Evolutionary conservation across 176 grass and related monocot species (phyloP).

Genomic region (Oryza coarctata): DNA sequence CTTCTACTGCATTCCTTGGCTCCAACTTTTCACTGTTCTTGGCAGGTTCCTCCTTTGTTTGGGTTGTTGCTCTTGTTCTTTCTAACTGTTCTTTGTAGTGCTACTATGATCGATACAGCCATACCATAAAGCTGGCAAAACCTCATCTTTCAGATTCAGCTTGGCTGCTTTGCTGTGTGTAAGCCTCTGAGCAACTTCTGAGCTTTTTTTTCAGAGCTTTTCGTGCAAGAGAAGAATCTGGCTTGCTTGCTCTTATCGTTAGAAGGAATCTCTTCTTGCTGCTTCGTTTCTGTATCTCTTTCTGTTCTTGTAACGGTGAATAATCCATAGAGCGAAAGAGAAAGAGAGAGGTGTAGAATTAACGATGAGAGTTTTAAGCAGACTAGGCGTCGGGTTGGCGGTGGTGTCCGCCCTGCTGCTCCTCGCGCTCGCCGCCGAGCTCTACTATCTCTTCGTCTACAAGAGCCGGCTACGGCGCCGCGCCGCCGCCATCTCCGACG

Average conservation of each 20-base stretch:
- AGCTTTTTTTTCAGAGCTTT: conserved; percentile 30
- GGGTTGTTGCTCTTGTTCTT: conserved; percentile 1
- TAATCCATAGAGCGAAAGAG: conserved; percentile 22
- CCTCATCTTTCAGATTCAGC: conserved; percentile 14
- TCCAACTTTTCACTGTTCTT: conserved; percentile 15
- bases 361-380: conserved; percentile 62
- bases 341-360: not conserved
- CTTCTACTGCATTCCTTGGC: conserved; percentile 6
- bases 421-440: conserved; percentile 71
- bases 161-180: not conserved
- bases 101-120: not conserved
- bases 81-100: not conserved
- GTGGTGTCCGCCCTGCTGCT: conserved; percentile 69
- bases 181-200: not conserved
- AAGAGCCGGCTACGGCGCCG: conserved; percentile 53
- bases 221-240: conserved; percentile 12
- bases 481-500: conserved; percentile 43
- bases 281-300: not conserved
- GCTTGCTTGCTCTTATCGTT: not conserved
- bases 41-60: conserved; percentile 37
- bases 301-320: conserved; percentile 18
- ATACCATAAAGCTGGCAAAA: not conserved
- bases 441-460: conserved; percentile 87
- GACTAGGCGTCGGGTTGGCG: conserved; percentile 58
- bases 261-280: not conserved